Conservation (phyloP, 192 early-diverging fungal species). For the Oehlia diaphana region DNA sequence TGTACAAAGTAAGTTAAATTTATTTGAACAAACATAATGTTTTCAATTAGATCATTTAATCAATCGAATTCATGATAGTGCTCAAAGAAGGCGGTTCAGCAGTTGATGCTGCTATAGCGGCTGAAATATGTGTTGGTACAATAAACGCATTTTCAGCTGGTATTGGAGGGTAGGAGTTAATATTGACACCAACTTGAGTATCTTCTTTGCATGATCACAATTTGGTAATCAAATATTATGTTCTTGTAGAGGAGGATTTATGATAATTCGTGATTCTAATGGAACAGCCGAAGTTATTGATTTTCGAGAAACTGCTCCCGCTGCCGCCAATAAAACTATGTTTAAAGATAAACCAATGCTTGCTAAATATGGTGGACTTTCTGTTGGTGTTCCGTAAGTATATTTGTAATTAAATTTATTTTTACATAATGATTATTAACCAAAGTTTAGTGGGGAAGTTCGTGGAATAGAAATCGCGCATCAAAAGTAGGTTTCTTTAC, state of each 20-base stretch:
- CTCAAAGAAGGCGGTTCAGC: conserved; percentile 87
- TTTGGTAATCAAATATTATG: conserved; percentile 10
- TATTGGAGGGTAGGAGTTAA: conserved; percentile 65
- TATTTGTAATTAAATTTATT: neutral
- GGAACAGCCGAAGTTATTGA: conserved; percentile 72
- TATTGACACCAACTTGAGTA: neutral
- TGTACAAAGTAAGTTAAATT: neutral
- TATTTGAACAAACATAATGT: neutral
- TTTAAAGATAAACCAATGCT: conserved; percentile 67
- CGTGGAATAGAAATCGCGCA: conserved; percentile 84
- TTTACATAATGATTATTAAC: conserved; percentile 15
- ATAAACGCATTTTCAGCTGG: conserved; percentile 87
- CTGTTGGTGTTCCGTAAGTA: conserved; percentile 75
- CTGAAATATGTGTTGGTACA: conserved; percentile 84
- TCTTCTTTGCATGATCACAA: no score
- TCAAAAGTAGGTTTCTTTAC: conserved; percentile 40
- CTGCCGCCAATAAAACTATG: conserved; percentile 75
- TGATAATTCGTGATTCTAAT: conserved; percentile 70
- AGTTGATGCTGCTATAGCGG: conserved; percentile 85
- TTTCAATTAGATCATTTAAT: neutral
- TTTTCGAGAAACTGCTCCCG: conserved; percentile 86
- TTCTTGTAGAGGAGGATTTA: conserved; percentile 79
- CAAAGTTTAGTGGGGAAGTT: conserved; percentile 70
- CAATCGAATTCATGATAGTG: conserved; percentile 37
- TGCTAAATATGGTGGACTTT: conserved; percentile 71